Percentiles rank a stretch among this genome's conserved stretches.
phyloP scores from a whole-genome alignment of 2,329 filamentous ascomycete species.

The Emericellopsis cladophorae region DNA sequence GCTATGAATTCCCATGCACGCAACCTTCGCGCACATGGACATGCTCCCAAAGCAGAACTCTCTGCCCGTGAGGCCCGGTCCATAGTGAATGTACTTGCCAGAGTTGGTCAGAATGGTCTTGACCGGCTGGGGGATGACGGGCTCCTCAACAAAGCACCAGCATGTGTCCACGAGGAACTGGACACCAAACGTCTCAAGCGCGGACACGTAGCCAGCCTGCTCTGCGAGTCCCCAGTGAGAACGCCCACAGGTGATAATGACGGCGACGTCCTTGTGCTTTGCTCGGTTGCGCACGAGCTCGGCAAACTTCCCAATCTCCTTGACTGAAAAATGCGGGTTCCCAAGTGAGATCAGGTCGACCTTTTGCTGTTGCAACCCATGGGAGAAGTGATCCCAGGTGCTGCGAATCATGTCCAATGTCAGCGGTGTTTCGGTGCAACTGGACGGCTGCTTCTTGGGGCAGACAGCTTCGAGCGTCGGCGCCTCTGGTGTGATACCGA shows the following conservation, averaged over 20 bases:
- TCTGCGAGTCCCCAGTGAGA: constrained; percentile 3
- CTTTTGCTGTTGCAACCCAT: background rate
- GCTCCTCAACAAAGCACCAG: constrained; percentile 32
- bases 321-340: constrained; percentile 28
- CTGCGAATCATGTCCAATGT: background rate
- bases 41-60: constrained; percentile 12
- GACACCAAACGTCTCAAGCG: constrained; percentile 21
- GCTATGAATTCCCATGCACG: constrained; percentile 4
- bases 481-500: constrained; percentile 24
- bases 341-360: constrained; percentile 27
- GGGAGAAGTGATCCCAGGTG: background rate
- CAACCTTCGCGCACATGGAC: constrained; percentile 10
- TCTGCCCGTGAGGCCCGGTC: constrained; percentile 10
- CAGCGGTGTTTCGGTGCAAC: background rate
- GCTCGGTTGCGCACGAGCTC: constrained; percentile 12
- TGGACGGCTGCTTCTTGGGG: background rate
- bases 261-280: constrained; percentile 7
- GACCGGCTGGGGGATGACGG: constrained; percentile 15
- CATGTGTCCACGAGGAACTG: constrained; percentile 29
- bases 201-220: constrained; percentile 13
- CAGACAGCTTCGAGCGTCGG: constrained; percentile 2
- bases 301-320: constrained; percentile 19
- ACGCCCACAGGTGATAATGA: constrained; percentile 8
- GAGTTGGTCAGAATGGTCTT: constrained; percentile 29
- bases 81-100: constrained; percentile 32